Evolutionary conservation across 2,329 filamentous ascomycete species (phyloP), one percentile per base, ranked within the genome.

Genomic region (Fusarium papillatum): DNA sequence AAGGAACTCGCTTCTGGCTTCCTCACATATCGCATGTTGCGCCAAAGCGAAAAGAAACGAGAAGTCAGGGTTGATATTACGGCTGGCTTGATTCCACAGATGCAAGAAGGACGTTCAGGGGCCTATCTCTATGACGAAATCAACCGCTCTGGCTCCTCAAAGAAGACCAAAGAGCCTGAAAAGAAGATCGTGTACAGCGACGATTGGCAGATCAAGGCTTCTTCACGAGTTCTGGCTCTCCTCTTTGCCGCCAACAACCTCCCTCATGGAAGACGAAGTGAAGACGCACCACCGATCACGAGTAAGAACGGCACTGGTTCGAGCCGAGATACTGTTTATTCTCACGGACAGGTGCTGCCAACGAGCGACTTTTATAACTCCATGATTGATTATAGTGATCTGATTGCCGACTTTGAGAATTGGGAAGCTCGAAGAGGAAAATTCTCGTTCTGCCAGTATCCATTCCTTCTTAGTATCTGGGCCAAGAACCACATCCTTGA

Each of bases 401-500:
- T 98, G 9, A 90, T 97, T 59, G 91, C 90, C 0, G 96, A 98
- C 81, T 98, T 97, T 79, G 95, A 98, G 80, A 89, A 91, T 13
- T 98, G 96, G 96, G 95, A 98, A 81, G 89, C 91, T 7, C 93
- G 90, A 75, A 89, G 90, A 64, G 89, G 89, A 24, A 95, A 92
- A 76, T 98, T 98, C 81, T 91, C 94, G 0, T 98, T 98, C 81
- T 98, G 95, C 81, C 95, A 98, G 81, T 98, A 97, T 79, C 95
- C 96, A 0, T 97, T 98, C 80, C 93, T 98, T 77, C 88, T 98
- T 48, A 98, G 95, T 73, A 95, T 98, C 75, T 96, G 95, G 87
- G 94, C 95, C 34, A 98, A 98, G 84, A 98, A 97, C 70, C 93
- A 93, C 75, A 96, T 98, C 59, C 87, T 98, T 78, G 95, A 98